Evolutionary conservation across 2,329 filamentous ascomycete genomes (phyloP).

Genomic region (Epichloe coenophiala): DNA sequence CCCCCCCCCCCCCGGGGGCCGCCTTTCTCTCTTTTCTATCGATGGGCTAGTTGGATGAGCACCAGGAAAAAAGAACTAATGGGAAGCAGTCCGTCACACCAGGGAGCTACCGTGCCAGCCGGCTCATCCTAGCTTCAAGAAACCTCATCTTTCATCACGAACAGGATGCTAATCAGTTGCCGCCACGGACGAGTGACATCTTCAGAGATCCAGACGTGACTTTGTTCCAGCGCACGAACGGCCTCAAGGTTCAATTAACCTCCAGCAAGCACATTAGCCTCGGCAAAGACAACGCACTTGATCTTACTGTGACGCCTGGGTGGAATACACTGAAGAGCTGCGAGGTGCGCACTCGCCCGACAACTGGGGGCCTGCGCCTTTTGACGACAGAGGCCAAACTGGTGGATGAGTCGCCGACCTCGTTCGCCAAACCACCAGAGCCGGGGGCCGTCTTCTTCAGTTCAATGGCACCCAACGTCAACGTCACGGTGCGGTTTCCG

Average conservation of each 20-base stretch:
- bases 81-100: constrained; percentile 44
- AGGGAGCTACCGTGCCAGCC: constrained; percentile 64
- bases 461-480: constrained; percentile 28
- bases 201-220: constrained; percentile 49
- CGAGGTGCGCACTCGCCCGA: constrained; percentile 48
- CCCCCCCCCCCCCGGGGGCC: no score
- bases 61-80: constrained; percentile 13
- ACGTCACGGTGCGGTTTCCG: constrained; percentile 52
- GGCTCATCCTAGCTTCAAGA: constrained; percentile 49
- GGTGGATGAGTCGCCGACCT: constrained; percentile 25
- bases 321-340: constrained; percentile 54
- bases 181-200: constrained; percentile 33
- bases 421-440: constrained; percentile 36
- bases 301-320: constrained; percentile 59
- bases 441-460: constrained; percentile 39
- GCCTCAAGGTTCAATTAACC: constrained; percentile 54
- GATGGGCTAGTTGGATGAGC: no score
- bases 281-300: constrained; percentile 63
- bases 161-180: constrained; percentile 35
- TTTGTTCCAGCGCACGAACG: constrained; percentile 57
- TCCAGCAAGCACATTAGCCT: constrained; percentile 63
- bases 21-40: no score
- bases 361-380: constrained; percentile 52
- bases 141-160: constrained; percentile 57
- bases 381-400: constrained; percentile 46